Percentiles rank a stretch among this genome's conserved stretches.
phyloP scores from a whole-genome alignment of 75 land plant genomes.

The Gnetum montanum region DNA sequence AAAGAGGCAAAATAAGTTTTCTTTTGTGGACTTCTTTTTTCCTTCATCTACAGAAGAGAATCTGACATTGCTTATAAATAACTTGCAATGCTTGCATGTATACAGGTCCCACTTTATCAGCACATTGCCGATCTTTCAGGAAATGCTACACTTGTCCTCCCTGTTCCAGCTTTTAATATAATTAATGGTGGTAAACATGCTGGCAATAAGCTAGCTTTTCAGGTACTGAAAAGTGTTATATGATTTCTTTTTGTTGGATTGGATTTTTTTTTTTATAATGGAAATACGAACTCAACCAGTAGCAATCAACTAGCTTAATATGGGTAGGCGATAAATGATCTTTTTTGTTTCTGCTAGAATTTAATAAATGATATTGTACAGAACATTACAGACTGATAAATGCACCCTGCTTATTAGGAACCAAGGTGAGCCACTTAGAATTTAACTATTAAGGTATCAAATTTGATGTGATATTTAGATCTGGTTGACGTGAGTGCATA shows the following conservation, averaged over 20 bases:
- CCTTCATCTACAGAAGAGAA: neutral
- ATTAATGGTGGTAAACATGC: constrained; percentile 98
- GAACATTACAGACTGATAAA: too few relatives aligned
- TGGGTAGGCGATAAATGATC: neutral
- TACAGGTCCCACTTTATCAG: constrained; percentile 85
- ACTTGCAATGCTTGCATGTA: too few relatives aligned
- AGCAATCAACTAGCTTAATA: neutral
- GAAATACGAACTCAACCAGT: neutral
- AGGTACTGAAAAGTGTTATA: constrained; percentile 35
- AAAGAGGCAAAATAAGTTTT: constrained; percentile 59
- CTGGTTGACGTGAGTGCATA: too few relatives aligned
- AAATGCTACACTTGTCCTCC: constrained; percentile 56
- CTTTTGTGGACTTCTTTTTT: neutral
- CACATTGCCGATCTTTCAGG: constrained; percentile 94
- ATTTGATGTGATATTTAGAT: too few relatives aligned
- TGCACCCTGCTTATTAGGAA: too few relatives aligned
- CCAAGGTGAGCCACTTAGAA: too few relatives aligned
- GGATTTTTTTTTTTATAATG: neutral
- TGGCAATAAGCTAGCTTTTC: constrained; percentile 83
- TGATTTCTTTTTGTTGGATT: neutral
- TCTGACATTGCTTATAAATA: neutral
- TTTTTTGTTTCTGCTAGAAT: too few relatives aligned
- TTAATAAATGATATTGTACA: too few relatives aligned
- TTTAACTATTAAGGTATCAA: too few relatives aligned
- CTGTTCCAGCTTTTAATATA: constrained; percentile 90